Conservation (phyloP, 306 rosid genomes). For the Casuarina cunninghamiana region DNA sequence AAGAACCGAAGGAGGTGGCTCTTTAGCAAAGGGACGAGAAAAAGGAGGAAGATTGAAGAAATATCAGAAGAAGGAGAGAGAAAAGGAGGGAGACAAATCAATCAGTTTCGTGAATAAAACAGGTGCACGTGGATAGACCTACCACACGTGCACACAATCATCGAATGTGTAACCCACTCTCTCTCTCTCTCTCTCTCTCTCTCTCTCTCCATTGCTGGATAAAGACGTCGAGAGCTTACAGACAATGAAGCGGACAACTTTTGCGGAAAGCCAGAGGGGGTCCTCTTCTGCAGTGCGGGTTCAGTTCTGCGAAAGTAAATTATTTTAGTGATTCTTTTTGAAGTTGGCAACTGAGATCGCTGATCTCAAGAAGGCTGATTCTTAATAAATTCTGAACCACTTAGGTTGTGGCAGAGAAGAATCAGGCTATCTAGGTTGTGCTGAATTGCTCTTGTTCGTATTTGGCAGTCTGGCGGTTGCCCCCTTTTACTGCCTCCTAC, state of each 20-base stretch:
- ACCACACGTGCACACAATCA: constrained; percentile 96
- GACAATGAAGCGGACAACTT: constrained; percentile 28
- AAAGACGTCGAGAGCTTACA: constrained; percentile 44
- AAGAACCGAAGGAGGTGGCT: background rate
- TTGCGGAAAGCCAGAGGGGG: constrained; percentile 3
- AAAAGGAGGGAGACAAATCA: constrained; percentile 40
- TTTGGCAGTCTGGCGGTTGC: background rate
- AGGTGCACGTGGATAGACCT: constrained; percentile 87
- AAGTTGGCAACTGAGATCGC: constrained; percentile 40
- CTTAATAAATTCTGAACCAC: background rate
- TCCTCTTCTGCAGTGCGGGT: constrained; percentile 1
- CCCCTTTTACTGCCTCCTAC: too few species aligned
- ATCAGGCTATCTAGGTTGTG: background rate
- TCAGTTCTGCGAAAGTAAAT: constrained; percentile 19
- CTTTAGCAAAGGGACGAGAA: constrained; percentile 4
- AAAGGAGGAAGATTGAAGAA: background rate
- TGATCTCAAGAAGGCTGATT: constrained; percentile 37
- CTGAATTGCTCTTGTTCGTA: background rate
- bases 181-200: constrained; percentile 11
- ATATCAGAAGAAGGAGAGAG: constrained; percentile 6
- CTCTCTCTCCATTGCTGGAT: constrained; percentile 13
- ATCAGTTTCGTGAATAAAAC: constrained; percentile 61
- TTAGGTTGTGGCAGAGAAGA: background rate
- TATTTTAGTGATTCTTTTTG: constrained; percentile 20
- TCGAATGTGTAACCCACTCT: constrained; percentile 22